Percentiles rank a stretch among this genome's conserved stretches.
phyloP scores from a whole-genome alignment of 768 basidiomycete species.

The Panellus pusillus region DNA sequence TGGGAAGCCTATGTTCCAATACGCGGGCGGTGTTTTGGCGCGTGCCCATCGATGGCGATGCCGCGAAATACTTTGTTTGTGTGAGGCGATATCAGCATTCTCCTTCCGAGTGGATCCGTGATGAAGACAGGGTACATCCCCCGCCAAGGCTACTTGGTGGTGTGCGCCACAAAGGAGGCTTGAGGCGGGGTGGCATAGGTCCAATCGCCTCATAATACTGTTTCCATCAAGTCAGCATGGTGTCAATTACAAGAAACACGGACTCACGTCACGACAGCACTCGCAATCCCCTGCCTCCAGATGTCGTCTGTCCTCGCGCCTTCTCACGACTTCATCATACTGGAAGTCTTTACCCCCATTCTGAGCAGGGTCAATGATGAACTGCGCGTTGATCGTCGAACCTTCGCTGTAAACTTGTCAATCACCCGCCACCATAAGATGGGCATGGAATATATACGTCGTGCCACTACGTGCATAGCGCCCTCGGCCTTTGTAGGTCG shows the following conservation, averaged over 20 bases:
- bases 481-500: slow-evolving; percentile 36
- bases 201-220: slow-evolving; percentile 61
- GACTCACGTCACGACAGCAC: slow-evolving; percentile 56
- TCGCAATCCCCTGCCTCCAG: slow-evolving; percentile 65
- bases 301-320: slow-evolving; percentile 46
- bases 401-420: slow-evolving; percentile 8
- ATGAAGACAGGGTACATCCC: not conserved
- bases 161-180: slow-evolving; percentile 55
- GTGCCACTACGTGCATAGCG: slow-evolving; percentile 33
- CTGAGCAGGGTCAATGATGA: slow-evolving; percentile 47
- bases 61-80: slow-evolving; percentile 48
- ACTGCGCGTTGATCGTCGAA: slow-evolving; percentile 45
- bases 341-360: slow-evolving; percentile 53
- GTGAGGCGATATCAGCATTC: slow-evolving; percentile 32
- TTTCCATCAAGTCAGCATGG: not conserved
- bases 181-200: slow-evolving; percentile 46
- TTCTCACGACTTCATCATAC: slow-evolving; percentile 60
- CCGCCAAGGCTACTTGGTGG: slow-evolving; percentile 24
- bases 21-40: slow-evolving; percentile 61
- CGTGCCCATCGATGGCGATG: slow-evolving; percentile 51
- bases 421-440: not conserved
- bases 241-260: not conserved
- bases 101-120: slow-evolving; percentile 13
- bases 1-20: slow-evolving; percentile 71
- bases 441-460: not conserved